Evolutionary conservation across 768 basidiomycete genomes (phyloP).

Genomic region (Panaeolus cyanescens): DNA sequence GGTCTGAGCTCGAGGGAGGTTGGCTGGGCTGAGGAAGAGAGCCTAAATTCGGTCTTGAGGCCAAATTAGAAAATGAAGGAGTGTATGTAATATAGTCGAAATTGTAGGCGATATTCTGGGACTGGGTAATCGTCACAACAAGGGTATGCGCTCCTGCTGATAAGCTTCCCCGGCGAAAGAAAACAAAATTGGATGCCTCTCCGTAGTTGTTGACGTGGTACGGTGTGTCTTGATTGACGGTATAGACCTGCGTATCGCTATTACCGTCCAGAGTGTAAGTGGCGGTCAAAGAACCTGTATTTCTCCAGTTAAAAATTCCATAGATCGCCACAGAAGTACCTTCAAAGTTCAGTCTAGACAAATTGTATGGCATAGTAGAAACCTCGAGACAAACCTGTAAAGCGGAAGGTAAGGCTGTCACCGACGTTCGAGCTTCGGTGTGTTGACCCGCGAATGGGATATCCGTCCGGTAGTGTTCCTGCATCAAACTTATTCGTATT

Average conservation of each 20-base stretch:
- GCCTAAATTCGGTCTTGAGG: neutral
- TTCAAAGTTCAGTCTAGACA: neutral
- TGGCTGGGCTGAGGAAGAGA: neutral
- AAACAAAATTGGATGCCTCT: constrained; percentile 13
- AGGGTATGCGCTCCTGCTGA: constrained; percentile 17
- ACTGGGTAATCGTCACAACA: constrained; percentile 14
- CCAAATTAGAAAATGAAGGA: constrained; percentile 16
- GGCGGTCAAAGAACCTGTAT: constrained; percentile 9
- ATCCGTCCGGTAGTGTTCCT: constrained; percentile 3
- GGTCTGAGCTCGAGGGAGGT: neutral
- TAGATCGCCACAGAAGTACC: constrained; percentile 15
- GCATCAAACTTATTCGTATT: constrained; percentile 5
- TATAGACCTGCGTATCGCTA: constrained; percentile 1
- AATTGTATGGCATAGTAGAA: neutral
- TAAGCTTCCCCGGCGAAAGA: constrained; percentile 8
- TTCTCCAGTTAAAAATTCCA: constrained; percentile 15
- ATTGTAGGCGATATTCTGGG: constrained; percentile 12
- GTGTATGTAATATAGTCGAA: constrained; percentile 21
- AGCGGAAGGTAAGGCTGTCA: constrained; percentile 19
- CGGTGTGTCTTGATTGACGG: constrained; percentile 9
- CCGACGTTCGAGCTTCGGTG: constrained; percentile 18
- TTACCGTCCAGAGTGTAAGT: constrained; percentile 15
- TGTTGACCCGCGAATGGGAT: constrained; percentile 19
- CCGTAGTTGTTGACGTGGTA: constrained; percentile 8
- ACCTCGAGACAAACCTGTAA: constrained; percentile 16